These are phyloP conservation scores for Leishmania martiniquensis DNA, from an alignment of 208 protist genomes.

Conservation along the genomic window DNA sequence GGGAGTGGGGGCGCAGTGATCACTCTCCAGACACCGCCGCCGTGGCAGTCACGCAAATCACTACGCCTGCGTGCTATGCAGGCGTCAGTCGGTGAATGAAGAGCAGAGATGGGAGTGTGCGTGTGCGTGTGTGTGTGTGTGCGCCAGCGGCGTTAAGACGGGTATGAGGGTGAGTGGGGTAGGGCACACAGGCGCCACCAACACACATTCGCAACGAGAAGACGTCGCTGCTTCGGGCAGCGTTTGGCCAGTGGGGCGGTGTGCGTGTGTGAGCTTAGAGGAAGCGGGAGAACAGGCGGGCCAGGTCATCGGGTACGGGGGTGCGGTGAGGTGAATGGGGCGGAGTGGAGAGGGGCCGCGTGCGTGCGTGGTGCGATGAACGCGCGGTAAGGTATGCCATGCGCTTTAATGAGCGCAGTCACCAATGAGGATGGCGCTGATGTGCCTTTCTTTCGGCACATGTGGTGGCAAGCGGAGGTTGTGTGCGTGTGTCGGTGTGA, in stretches of 20 bases:
- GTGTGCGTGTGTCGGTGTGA: no score
- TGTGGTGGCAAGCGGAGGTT: not conserved
- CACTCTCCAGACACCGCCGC: not conserved
- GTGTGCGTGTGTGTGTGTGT: not conserved
- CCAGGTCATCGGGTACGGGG: not conserved
- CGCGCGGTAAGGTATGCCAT: not conserved
- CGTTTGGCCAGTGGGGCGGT: not conserved
- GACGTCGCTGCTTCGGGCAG: not conserved
- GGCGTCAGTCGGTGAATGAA: not conserved
- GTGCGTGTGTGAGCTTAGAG: no score
- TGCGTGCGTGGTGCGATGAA: not conserved
- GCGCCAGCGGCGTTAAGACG: not conserved
- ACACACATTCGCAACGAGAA: conserved; percentile 3
- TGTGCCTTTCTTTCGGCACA: not conserved
- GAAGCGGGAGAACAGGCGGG: not conserved
- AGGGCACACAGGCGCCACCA: not conserved
- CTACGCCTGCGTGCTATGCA: not conserved
- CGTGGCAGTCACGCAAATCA: not conserved
- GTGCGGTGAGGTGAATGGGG: not conserved
- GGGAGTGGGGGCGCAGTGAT: not conserved
- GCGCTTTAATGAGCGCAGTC: not conserved
- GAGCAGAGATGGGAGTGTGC: not conserved
- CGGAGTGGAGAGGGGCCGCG: no score
- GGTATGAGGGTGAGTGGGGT: conserved; percentile 5
- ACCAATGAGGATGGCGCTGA: not conserved